Base-by-base conservation (phyloP, 768 basidiomycete genomes). In the Xerocomellus amylosporus region DNA sequence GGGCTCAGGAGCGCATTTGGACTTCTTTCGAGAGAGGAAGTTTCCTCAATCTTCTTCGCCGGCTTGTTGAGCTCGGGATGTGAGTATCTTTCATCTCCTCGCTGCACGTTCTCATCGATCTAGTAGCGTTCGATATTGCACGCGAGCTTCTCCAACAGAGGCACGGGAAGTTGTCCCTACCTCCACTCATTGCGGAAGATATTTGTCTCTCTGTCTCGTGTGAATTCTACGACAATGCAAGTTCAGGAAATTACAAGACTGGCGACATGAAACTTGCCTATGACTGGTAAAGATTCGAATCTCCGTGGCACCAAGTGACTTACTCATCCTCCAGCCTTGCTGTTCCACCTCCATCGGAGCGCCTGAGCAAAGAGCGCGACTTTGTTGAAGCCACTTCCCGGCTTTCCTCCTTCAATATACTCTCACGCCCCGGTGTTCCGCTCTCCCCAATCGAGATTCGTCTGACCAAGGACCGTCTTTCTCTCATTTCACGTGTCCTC, bases 381-480 rank as follows among this genome's bases (percentile, higher is more conserved):
- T 99, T 98, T 71, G 97, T 99, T 58, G 95, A 98, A 74, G 97
- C 97, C 2, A 99, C 97, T 1, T 96, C 93, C 24, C 87, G 92
- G 2, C 85, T 99, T 12, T 84, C 87, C n/a, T 93, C 96, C 4
- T 99, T 92, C 78, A 90, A 91, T 54, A 79, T 96, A 55, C 77
- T 78, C 67, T 85, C 92, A 22, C 78, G 83, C 6, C 82, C 85
- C 9, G 87, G 90, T 43, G 81, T 87, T 40, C 80, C 85, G 7
- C 85, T 98, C 48, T 82, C 93, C 9, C 96, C 96, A 0, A 84
- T 97, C 55, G 95, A 98, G 70, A 93, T 99, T 56, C 87, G 96
- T 9, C 80, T 97, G 20, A 90, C 91, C 31, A 90, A 89, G 60
- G 90, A 98, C 68, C 86, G 89, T 8, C 82, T 99, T 17, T 85